Evolutionary conservation across 768 basidiomycete genomes (phyloP), one percentile per base, ranked within the genome.

Genomic region (Phylloporus sp.): DNA sequence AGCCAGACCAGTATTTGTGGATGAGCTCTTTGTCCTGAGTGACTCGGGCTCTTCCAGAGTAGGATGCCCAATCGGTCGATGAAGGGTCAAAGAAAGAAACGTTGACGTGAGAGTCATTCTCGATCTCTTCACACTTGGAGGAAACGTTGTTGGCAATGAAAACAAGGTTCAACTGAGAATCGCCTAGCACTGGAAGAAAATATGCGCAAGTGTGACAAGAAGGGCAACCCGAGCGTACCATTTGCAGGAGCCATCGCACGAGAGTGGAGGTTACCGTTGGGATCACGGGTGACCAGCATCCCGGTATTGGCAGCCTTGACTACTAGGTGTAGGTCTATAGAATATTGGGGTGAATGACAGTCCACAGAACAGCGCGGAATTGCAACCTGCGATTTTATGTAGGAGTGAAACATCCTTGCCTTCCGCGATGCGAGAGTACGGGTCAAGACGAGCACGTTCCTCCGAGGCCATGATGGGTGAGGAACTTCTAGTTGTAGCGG

Each of bases 51-150:
- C 70, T 79, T 31, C 90, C 90, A 28, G 82, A 77, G 55, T 83
- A 83, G 9, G 86, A 84, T 3, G 81, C 89, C 91, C 90, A 93
- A 48, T 77, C 78, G 0, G 87, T 90, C 7, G 81, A 77, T 13
- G 71, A 69, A 11, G 74, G 71, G 54, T 91, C 82, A 59, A 77
- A 79, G 65, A 89, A 91, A 49, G 80, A 80, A 48, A 92, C 80
- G 60, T 94, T 93, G 57, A 88, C 87, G 62, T 89, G 78, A 2
- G 72, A 60, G 58, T 91, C 86, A 55, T 85, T 76, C 56, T 83
- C 64, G 40, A 92, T 80, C 60, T 92, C 87, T 23, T 85, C 80
- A 51, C 80, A 84, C 58, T 92, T 91, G 61, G 71, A 73, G 5
- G 85, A 80, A 1, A 68, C 79, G 33, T 82, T 84, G 63, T 91